phyloP scores from a whole-genome alignment of 805 yeast genomes.

The Pichia paraexigua region DNA sequence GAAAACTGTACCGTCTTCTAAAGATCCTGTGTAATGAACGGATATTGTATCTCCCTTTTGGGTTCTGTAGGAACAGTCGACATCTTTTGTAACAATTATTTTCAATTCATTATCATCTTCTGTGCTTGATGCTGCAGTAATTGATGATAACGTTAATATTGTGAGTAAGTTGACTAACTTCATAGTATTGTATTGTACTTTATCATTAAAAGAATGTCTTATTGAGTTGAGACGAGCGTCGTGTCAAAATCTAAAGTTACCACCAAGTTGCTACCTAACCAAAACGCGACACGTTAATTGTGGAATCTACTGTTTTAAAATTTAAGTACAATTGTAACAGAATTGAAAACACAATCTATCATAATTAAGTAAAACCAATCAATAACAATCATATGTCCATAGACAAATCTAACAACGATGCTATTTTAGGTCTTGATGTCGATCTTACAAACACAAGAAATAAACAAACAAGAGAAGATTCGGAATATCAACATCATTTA shows the following conservation, averaged over 20 bases:
- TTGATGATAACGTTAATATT: not conserved
- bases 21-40: conserved; percentile 74
- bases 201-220: no score
- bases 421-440: conserved; percentile 22
- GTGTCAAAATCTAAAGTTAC: no score
- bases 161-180: not conserved
- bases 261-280: no score
- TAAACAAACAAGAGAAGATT: not conserved
- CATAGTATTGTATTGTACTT: not conserved
- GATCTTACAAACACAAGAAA: conserved; percentile 1
- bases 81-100: conserved; percentile 33
- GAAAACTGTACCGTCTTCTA: conserved; percentile 61
- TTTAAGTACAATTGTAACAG: no score
- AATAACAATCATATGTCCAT: not conserved
- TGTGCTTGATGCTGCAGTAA: not conserved
- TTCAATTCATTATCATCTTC: conserved; percentile 9
- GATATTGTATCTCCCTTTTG: conserved; percentile 56
- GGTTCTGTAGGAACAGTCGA: conserved; percentile 52
- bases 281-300: not conserved
- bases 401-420: conserved; percentile 21
- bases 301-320: no score
- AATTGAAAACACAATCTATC: no score
- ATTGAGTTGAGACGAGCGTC: no score
- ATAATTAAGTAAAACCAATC: no score
- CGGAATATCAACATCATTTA: not conserved